A percentile compares a stretch with the other conserved stretches of the same genome.
These are phyloP conservation scores for Tulasnella sp. DNA, from an alignment of 768 basidiomycete genomes.

Conservation along the genomic window DNA sequence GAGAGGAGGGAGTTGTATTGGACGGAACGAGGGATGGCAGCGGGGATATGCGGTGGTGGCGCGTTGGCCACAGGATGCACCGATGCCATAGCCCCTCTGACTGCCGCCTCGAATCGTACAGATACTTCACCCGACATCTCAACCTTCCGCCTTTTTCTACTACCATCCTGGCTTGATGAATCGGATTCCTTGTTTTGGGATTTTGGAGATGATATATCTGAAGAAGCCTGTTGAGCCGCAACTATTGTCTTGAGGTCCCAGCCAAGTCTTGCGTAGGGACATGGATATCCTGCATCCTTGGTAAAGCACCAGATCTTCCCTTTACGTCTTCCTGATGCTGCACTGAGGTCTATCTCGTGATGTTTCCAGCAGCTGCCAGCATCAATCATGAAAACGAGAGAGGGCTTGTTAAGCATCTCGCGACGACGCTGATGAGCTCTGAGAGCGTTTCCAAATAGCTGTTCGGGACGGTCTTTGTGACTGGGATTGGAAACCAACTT, in stretches of 20 bases:
- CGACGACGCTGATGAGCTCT: slow-evolving; percentile 14
- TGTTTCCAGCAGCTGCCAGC: slow-evolving; percentile 15
- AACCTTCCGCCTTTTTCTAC: slow-evolving; percentile 6
- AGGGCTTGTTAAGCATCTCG: slow-evolving; percentile 7
- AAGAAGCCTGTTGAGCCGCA: background rate
- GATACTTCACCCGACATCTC: slow-evolving; percentile 1
- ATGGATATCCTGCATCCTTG: slow-evolving; percentile 10
- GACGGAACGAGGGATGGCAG: slow-evolving; percentile 10
- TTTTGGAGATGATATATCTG: background rate
- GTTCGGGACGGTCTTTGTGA: slow-evolving; percentile 15
- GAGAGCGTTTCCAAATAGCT: slow-evolving; percentile 13
- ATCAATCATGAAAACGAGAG: slow-evolving; percentile 15
- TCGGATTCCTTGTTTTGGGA: background rate
- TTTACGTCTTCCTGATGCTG: slow-evolving; percentile 11
- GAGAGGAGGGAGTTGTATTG: background rate
- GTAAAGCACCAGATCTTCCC: slow-evolving; percentile 16
- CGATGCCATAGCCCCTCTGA: slow-evolving; percentile 15
- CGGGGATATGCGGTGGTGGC: slow-evolving; percentile 15
- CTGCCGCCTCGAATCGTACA: slow-evolving; percentile 12
- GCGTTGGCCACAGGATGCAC: slow-evolving; percentile 14
- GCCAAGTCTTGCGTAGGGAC: slow-evolving; percentile 10
- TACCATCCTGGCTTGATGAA: background rate
- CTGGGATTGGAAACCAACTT: slow-evolving; percentile 8
- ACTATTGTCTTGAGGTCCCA: slow-evolving; percentile 7
- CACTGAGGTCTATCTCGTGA: slow-evolving; percentile 12